phyloP scores from a whole-genome alignment of 2,329 filamentous ascomycete species.

The Phyllosticta citribraziliensis region DNA sequence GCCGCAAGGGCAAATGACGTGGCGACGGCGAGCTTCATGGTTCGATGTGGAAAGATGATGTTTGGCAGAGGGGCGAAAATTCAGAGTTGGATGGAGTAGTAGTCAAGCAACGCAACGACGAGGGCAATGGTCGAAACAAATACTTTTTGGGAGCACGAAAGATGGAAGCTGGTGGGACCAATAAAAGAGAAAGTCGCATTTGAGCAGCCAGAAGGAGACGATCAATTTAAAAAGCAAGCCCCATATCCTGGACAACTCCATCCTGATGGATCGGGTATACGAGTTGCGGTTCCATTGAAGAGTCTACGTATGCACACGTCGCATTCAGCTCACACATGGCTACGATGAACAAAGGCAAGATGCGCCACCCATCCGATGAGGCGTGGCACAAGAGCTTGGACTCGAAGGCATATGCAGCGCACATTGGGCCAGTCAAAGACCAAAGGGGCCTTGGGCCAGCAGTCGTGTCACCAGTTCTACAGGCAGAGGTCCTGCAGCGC shows the following conservation, averaged over 20 bases:
- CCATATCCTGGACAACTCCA: not conserved
- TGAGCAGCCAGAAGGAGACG: not conserved
- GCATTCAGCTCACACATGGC: not conserved
- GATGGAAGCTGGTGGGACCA: not conserved
- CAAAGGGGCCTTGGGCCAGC: not conserved
- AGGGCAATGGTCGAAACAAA: not conserved
- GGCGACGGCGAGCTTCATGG: conserved; percentile 4
- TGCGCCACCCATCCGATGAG: not conserved
- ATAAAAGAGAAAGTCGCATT: not conserved
- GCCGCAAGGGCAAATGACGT: conserved; percentile 2
- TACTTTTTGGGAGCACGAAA: not conserved
- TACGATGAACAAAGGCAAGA: not conserved
- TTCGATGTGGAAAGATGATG: not conserved
- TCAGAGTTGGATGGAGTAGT: not conserved
- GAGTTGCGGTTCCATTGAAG: not conserved
- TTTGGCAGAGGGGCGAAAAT: not conserved
- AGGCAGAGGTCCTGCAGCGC: not conserved
- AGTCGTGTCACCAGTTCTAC: not conserved
- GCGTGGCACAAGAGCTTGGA: not conserved
- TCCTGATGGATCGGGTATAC: not conserved
- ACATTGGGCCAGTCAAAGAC: not conserved
- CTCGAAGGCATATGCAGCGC: not conserved
- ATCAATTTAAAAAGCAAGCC: not conserved
- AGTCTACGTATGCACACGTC: not conserved
- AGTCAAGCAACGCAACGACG: not conserved